Base-by-base conservation (phyloP, 345 rosid species). In the Camelina sativa region DNA sequence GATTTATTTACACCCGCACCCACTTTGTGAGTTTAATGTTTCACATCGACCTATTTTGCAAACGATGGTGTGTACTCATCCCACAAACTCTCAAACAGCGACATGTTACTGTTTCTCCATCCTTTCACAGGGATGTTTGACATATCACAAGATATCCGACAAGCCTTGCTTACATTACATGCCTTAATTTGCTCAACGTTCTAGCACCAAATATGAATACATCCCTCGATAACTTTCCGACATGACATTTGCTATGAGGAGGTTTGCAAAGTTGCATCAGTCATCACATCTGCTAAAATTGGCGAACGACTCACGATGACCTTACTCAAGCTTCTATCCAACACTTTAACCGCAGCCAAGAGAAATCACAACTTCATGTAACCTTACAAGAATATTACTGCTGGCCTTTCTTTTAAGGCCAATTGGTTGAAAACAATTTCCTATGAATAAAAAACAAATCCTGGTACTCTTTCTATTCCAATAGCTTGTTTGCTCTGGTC, bases 311-410 rank as follows among this genome's bases (percentile, higher is more conserved):
- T 95, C 0, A 25, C 4, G 28, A 89, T 93, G 93, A 85, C 96
- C 6, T 85, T 89, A 71, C 96, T 92, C 22, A 85, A 89, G 97
- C 98, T 93, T 72, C 89, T 87, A 5, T 82, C 91, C 5, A 91
- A 93, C 71, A 91, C 95, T 19, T 86, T 93, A 65, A 75, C 44
- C 48, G 83, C 98, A 0, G 92, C 97, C 9, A 87, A 89, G 87
- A 86, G 94, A 76, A 38, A 62, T 25, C 80, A 43, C 48, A 43
- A 43, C 48, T 43, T 43, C 48, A 13, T 43, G 16, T 43, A 43
- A 11, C 46, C n/a, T 12, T 41, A 12, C 0, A 41, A 40, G 15
- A 40, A 40, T 40, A 11, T 11, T 40, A 37, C 11, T 9, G 44
- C 44, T 11, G 15, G 44, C 44, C 44, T 40, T 25, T 25, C 28